Evolutionary conservation across 768 basidiomycete genomes (phyloP).

Genomic region (Tricholoma terreum): DNA sequence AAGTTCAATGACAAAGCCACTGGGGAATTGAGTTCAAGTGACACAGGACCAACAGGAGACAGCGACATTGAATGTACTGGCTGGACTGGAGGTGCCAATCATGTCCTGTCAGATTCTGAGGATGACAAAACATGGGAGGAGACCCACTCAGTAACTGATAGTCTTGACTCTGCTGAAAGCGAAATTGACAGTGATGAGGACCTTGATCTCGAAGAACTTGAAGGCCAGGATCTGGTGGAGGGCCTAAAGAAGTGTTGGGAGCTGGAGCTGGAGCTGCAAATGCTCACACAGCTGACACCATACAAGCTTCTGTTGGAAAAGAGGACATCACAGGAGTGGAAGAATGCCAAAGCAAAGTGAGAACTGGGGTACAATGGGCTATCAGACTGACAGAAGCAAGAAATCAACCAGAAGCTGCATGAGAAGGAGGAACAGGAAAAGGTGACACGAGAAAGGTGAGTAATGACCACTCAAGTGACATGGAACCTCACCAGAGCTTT

Average conservation of each 20-base stretch:
- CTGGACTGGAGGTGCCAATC: too few relatives aligned
- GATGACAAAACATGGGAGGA: too few relatives aligned
- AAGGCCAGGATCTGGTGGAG: constrained; percentile 3
- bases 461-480: neutral
- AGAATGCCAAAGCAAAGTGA: constrained; percentile 10
- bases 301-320: neutral
- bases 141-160: too few relatives aligned
- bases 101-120: too few relatives aligned
- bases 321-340: constrained; percentile 9
- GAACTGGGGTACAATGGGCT: constrained; percentile 11
- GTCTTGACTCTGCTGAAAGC: too few relatives aligned
- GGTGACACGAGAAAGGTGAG: constrained; percentile 3
- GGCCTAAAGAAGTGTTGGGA: neutral
- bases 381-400: constrained; percentile 1
- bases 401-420: constrained; percentile 7
- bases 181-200: neutral
- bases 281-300: neutral
- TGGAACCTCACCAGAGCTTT: neutral
- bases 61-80: too few relatives aligned
- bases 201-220: constrained; percentile 3
- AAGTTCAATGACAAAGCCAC: too few relatives aligned
- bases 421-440: constrained; percentile 7
- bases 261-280: neutral
- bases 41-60: too few relatives aligned
- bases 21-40: too few relatives aligned